These are phyloP conservation scores for Zygnema cylindricum DNA, from an alignment of 139 green algal species.

Conservation along the genomic window DNA sequence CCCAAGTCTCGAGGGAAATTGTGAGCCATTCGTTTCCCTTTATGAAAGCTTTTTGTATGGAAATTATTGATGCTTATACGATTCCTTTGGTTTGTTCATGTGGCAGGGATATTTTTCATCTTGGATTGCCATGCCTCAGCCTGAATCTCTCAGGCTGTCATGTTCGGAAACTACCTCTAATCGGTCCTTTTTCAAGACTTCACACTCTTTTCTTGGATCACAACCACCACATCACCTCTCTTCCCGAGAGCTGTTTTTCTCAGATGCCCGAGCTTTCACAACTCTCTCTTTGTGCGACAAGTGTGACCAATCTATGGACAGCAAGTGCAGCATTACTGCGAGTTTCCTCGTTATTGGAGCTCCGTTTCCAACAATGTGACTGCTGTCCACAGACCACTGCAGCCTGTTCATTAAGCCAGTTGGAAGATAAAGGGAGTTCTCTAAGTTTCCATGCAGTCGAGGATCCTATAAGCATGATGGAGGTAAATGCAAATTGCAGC, in stretches of 20 bases:
- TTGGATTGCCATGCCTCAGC: conserved; percentile 12
- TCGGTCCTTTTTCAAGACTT: conserved; percentile 21
- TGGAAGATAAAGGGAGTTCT: neutral
- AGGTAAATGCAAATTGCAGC: too few species aligned
- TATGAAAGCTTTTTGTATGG: too few species aligned
- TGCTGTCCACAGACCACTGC: conserved; percentile 20
- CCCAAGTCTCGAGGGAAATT: too few species aligned
- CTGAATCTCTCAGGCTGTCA: conserved; percentile 32
- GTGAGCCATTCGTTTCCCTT: too few species aligned
- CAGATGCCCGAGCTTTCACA: conserved; percentile 1
- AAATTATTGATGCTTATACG: too few species aligned
- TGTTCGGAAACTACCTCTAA: conserved; percentile 37
- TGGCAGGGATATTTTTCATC: conserved; percentile 33
- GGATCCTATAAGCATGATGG: too few species aligned
- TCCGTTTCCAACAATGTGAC: conserved; percentile 38
- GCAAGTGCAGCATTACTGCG: conserved; percentile 4
- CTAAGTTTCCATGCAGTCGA: too few species aligned
- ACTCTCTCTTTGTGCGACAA: conserved; percentile 40
- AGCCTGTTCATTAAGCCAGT: neutral
- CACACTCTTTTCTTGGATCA: conserved; percentile 35
- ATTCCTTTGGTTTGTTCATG: too few species aligned
- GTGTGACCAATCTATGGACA: conserved; percentile 48
- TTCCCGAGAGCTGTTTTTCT: conserved; percentile 43
- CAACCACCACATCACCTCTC: conserved; percentile 28
- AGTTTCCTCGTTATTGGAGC: conserved; percentile 13